Conservation (phyloP, 2,329 filamentous ascomycete genomes). For the Diaporthe longicolla region DNA sequence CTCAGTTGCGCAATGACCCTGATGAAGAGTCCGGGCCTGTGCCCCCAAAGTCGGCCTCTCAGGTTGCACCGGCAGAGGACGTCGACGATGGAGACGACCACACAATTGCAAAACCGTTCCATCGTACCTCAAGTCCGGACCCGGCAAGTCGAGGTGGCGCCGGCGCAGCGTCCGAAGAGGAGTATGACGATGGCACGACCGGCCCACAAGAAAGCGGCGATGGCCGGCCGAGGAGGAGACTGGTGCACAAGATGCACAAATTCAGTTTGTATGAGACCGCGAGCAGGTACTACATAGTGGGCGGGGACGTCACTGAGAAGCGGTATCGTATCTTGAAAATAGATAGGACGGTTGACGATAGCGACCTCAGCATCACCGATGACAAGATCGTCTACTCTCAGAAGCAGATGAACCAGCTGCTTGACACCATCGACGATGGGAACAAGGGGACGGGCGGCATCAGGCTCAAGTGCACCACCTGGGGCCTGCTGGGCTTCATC, state of each 20-base stretch:
- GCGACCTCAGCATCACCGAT: constrained; percentile 88
- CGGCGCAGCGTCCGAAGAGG: constrained; percentile 43
- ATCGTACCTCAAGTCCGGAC: constrained; percentile 68
- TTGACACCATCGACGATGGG: constrained; percentile 94
- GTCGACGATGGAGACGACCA: constrained; percentile 72
- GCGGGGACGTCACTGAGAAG: constrained; percentile 89
- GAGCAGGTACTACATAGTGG: constrained; percentile 93
- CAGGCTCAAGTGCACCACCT: constrained; percentile 89
- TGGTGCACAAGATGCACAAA: constrained; percentile 85
- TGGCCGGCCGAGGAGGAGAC: constrained; percentile 48
- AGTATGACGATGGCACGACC: constrained; percentile 46
- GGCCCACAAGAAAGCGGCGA: constrained; percentile 52
- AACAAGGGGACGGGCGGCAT: constrained; percentile 93
- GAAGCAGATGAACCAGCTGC: constrained; percentile 91
- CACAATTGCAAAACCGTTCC: constrained; percentile 70
- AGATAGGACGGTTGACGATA: constrained; percentile 84
- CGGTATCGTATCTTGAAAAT: constrained; percentile 95
- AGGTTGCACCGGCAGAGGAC: constrained; percentile 49
- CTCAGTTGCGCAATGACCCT: constrained; percentile 41
- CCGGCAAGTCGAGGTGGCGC: constrained; percentile 50
- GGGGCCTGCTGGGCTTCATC: constrained; percentile 96
- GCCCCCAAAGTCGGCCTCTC: constrained; percentile 46
- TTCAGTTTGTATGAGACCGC: constrained; percentile 98
- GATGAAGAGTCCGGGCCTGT: constrained; percentile 41
- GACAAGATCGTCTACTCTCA: constrained; percentile 96